Conservation (phyloP, 768 basidiomycete species). For the Fibroporia radiculosa region DNA sequence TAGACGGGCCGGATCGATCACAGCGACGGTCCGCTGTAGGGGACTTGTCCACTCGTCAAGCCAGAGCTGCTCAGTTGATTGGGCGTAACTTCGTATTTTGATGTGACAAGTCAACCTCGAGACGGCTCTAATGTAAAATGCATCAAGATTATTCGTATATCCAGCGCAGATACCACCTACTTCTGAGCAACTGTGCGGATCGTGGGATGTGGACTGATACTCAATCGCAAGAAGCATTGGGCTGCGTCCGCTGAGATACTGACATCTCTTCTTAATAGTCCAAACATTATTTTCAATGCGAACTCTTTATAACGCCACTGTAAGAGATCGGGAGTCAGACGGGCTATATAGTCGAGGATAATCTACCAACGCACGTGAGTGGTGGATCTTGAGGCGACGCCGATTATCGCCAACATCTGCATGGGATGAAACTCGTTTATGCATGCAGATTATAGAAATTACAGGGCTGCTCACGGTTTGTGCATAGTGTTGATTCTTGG, state of each 20-base stretch:
- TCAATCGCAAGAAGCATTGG: constrained; percentile 56
- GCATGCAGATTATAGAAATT: not conserved
- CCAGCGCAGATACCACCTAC: constrained; percentile 27
- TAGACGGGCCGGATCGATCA: constrained; percentile 45
- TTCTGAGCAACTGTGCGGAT: constrained; percentile 59
- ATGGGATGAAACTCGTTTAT: constrained; percentile 1
- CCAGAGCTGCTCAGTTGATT: constrained; percentile 62
- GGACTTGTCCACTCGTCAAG: constrained; percentile 65
- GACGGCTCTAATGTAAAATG: constrained; percentile 42
- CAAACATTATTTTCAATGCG: constrained; percentile 51
- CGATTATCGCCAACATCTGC: constrained; percentile 54
- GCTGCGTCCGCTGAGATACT: constrained; percentile 45
- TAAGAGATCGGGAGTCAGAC: constrained; percentile 3
- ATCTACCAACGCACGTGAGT: constrained; percentile 57
- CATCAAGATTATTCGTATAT: not conserved
- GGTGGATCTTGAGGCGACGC: constrained; percentile 48
- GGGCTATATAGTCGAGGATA: not conserved
- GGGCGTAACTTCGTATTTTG: constrained; percentile 70
- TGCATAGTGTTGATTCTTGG: constrained; percentile 38
- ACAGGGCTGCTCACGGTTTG: constrained; percentile 34
- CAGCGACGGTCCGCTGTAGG: constrained; percentile 35
- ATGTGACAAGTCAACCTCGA: constrained; percentile 59
- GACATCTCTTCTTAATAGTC: constrained; percentile 57
- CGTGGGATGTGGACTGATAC: constrained; percentile 62
- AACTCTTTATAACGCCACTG: constrained; percentile 83